Conservation (phyloP, 129 eudicot species). For the Kitagawia praeruptora region DNA sequence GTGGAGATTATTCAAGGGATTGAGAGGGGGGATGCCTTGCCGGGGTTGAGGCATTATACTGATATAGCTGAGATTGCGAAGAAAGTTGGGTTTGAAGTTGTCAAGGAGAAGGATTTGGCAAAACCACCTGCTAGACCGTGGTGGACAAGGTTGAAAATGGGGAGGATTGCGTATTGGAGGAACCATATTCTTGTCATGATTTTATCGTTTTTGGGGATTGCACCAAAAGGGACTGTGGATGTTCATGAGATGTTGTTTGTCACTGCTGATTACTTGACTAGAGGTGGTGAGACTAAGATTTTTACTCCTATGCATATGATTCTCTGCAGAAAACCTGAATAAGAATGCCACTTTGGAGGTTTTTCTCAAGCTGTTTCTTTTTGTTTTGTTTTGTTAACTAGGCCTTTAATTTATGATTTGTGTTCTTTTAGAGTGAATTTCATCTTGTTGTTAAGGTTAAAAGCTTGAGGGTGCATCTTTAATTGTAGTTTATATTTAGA, state of each 20-base stretch:
- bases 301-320: slow-evolving; percentile 91
- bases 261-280: slow-evolving; percentile 72
- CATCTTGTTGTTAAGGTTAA: slow-evolving; percentile 1
- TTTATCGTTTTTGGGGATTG: slow-evolving; percentile 61
- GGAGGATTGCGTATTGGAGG: slow-evolving; percentile 89
- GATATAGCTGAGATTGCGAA: slow-evolving; percentile 63
- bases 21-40: slow-evolving; percentile 86
- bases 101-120: slow-evolving; percentile 72
- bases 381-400: slow-evolving; percentile 1
- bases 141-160: slow-evolving; percentile 97
- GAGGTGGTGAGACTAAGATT: slow-evolving; percentile 78
- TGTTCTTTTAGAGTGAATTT: background rate
- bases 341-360: slow-evolving; percentile 25
- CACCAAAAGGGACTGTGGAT: slow-evolving; percentile 79
- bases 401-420: background rate
- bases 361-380: slow-evolving; percentile 14
- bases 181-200: slow-evolving; percentile 67
- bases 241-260: slow-evolving; percentile 89
- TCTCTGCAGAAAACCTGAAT: slow-evolving; percentile 75
- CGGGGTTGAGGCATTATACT: slow-evolving; percentile 59
- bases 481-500: slow-evolving; percentile 2
- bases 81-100: slow-evolving; percentile 86
- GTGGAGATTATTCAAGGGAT: slow-evolving; percentile 80
- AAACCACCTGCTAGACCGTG: slow-evolving; percentile 76
- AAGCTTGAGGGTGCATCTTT: slow-evolving; percentile 7